Evolutionary conservation across 176 grass and related monocot species (phyloP).

Genomic region (Oryza longistaminata): DNA sequence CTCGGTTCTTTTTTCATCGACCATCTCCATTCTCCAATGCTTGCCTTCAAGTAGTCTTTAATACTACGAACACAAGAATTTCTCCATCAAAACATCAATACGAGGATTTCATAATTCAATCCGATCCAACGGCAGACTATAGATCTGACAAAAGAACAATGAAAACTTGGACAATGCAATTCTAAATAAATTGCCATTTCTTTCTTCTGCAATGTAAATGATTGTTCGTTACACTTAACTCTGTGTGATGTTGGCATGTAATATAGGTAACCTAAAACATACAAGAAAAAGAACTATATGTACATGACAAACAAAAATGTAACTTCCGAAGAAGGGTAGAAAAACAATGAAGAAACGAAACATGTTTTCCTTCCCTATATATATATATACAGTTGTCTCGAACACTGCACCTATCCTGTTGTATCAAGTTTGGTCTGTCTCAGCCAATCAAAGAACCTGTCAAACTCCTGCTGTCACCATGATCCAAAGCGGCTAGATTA

Average conservation of each 20-base stretch:
- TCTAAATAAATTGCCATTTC: slow-evolving; percentile 26
- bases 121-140: too few species aligned
- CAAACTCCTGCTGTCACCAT: slow-evolving; percentile 45
- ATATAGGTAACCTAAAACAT: slow-evolving; percentile 20
- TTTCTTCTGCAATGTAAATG: slow-evolving; percentile 2
- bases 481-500: slow-evolving; percentile 63
- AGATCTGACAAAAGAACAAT: neutral
- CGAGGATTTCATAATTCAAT: too few species aligned
- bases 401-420: neutral
- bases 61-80: too few species aligned
- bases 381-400: neutral
- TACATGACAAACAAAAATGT: slow-evolving; percentile 29
- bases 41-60: too few species aligned
- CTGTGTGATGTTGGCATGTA: slow-evolving; percentile 5
- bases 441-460: slow-evolving; percentile 9
- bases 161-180: neutral
- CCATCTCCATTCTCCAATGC: too few species aligned
- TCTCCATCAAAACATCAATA: too few species aligned
- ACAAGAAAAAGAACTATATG: slow-evolving; percentile 37
- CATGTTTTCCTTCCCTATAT: slow-evolving; percentile 16
- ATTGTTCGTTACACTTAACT: slow-evolving; percentile 44
- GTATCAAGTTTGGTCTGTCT: neutral
- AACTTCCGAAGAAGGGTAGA: slow-evolving; percentile 1
- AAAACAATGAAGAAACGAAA: neutral
- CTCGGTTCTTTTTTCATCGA: too few species aligned